These are phyloP conservation scores for Metschnikowia drakensbergensis DNA, from an alignment of 805 yeast species.

Conservation along the genomic window DNA sequence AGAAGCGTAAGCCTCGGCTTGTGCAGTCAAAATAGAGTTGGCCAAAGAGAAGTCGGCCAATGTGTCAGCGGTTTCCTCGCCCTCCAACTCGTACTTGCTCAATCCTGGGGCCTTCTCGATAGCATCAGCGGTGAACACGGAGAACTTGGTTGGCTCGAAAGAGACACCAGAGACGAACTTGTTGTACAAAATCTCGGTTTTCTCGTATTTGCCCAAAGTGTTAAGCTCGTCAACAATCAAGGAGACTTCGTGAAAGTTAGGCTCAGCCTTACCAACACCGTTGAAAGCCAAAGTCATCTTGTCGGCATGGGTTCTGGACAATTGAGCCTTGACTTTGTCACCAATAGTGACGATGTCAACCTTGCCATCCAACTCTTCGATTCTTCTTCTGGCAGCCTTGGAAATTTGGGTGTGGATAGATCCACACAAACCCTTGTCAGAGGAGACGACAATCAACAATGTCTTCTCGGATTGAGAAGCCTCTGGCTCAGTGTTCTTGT, in stretches of 20 bases:
- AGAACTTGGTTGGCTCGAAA: slow-evolving; percentile 74
- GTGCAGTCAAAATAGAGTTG: slow-evolving; percentile 82
- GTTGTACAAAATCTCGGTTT: slow-evolving; percentile 81
- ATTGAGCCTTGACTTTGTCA: slow-evolving; percentile 89
- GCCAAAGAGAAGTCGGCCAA: slow-evolving; percentile 85
- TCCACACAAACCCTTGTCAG: slow-evolving; percentile 99
- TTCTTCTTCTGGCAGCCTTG: slow-evolving; percentile 74
- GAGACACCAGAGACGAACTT: slow-evolving; percentile 83
- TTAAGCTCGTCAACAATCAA: slow-evolving; percentile 81
- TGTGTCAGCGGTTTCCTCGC: slow-evolving; percentile 63
- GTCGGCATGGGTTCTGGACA: slow-evolving; percentile 74
- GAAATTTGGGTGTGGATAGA: slow-evolving; percentile 95
- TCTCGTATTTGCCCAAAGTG: slow-evolving; percentile 66
- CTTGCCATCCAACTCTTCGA: slow-evolving; percentile 58
- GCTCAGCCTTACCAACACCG: slow-evolving; percentile 96
- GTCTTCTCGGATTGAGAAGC: slow-evolving; percentile 56
- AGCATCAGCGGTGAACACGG: slow-evolving; percentile 64
- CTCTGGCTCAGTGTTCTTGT: slow-evolving; percentile 75
- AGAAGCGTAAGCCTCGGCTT: slow-evolving; percentile 98
- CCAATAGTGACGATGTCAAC: slow-evolving; percentile 83
- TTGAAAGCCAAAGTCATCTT: slow-evolving; percentile 71
- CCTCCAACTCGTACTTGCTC: slow-evolving; percentile 73
- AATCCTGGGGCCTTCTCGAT: slow-evolving; percentile 83
- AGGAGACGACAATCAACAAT: slow-evolving; percentile 71
- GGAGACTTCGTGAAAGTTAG: slow-evolving; percentile 87